Evolutionary conservation across 192 early-diverging fungal species (phyloP).

Genomic region (Coemansia sp.): DNA sequence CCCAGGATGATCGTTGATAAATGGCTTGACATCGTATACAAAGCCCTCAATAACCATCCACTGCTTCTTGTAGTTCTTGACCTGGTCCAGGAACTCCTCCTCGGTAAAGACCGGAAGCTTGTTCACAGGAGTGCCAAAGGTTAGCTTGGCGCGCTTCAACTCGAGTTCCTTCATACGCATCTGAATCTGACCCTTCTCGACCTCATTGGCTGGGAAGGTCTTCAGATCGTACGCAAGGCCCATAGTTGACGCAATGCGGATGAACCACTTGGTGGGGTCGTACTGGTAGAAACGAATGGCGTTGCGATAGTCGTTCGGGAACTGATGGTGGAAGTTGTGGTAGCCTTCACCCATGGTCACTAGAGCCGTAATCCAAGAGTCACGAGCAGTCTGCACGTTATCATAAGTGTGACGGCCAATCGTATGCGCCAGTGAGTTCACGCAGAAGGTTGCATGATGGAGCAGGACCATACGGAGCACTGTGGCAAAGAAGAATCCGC

Average conservation of each 20-base stretch:
- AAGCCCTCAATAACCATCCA: slow-evolving; percentile 84
- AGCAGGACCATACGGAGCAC: slow-evolving; percentile 72
- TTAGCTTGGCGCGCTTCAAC: slow-evolving; percentile 58
- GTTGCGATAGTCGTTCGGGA: slow-evolving; percentile 84
- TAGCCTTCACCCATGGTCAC: slow-evolving; percentile 81
- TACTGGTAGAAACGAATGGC: slow-evolving; percentile 76
- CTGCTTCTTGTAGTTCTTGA: slow-evolving; percentile 67
- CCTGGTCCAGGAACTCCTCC: slow-evolving; percentile 65
- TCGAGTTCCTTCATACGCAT: slow-evolving; percentile 82
- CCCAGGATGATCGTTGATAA: slow-evolving; percentile 88
- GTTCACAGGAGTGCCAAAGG: slow-evolving; percentile 72
- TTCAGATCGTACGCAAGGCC: slow-evolving; percentile 74
- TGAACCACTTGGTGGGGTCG: slow-evolving; percentile 86
- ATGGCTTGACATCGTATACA: slow-evolving; percentile 77
- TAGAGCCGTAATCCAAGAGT: slow-evolving; percentile 78
- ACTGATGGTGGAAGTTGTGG: slow-evolving; percentile 88
- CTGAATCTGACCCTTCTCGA: slow-evolving; percentile 70
- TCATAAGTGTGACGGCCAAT: slow-evolving; percentile 75
- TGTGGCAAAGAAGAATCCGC: slow-evolving; percentile 78
- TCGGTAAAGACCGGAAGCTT: slow-evolving; percentile 68
- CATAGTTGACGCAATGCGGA: slow-evolving; percentile 56
- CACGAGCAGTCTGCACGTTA: slow-evolving; percentile 78
- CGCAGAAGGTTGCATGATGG: slow-evolving; percentile 87
- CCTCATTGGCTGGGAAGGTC: slow-evolving; percentile 77
- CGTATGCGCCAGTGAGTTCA: slow-evolving; percentile 81